A percentile compares a stretch with the other conserved stretches of the same genome.
Evolutionary conservation across 805 yeast genomes (phyloP).

Genomic region (Lachancea cidri): DNA sequence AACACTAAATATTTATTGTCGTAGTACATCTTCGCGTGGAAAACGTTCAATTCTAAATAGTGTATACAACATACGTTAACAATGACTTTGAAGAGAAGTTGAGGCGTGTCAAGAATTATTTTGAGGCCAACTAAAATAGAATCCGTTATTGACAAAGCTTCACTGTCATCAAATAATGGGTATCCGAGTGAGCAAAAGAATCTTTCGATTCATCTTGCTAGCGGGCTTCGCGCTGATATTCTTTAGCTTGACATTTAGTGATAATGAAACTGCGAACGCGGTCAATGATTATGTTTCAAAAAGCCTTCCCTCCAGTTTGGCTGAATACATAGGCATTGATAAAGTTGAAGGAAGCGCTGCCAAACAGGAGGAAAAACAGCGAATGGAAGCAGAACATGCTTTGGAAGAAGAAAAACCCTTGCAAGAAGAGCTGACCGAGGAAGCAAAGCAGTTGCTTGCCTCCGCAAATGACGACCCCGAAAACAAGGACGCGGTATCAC

Average conservation of each 20-base stretch:
- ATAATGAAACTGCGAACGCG: conserved; percentile 1
- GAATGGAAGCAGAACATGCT: conserved; percentile 4
- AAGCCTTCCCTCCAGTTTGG: neutral
- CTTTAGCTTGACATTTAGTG: conserved; percentile 3
- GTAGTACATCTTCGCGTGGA: neutral
- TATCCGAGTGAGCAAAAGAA: conserved; percentile 8
- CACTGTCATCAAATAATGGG: conserved; percentile 5
- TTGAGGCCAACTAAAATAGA: too few relatives aligned
- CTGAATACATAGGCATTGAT: neutral
- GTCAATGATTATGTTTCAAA: neutral
- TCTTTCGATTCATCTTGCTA: conserved; percentile 2
- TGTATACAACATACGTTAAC: too few relatives aligned
- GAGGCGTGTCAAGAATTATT: too few relatives aligned
- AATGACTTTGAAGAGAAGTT: too few relatives aligned
- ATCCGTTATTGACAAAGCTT: too few relatives aligned
- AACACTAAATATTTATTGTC: neutral
- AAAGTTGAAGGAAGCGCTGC: neutral
- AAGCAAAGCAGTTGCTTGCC: too few relatives aligned
- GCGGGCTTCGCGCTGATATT: neutral
- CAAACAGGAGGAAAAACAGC: conserved; percentile 3
- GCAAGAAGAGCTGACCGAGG: conserved; percentile 3
- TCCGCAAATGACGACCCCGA: too few relatives aligned
- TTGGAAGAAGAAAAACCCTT: conserved; percentile 1
- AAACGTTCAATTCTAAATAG: neutral
- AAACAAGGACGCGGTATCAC: too few relatives aligned